Conservation (phyloP, 1,139 yeast species). For the Yamadazyma membranifaciens region DNA sequence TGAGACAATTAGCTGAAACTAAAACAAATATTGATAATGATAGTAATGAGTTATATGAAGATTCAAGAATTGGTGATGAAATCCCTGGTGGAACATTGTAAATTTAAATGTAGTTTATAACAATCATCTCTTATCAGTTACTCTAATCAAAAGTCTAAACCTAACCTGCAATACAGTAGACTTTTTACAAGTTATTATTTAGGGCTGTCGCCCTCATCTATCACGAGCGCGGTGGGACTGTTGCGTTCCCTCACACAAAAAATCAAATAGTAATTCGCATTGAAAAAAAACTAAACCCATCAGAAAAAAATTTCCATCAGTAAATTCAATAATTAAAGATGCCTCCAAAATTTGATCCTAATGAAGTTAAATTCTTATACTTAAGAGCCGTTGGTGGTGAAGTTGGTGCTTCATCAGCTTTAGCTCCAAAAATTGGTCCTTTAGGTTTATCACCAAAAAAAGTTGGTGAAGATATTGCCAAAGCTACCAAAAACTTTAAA, state of each 20-base stretch:
- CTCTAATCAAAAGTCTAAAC: not conserved
- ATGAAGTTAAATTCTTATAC: constrained; percentile 97
- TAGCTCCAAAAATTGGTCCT: constrained; percentile 99
- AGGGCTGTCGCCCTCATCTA: too few species aligned
- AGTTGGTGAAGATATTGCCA: constrained; percentile 99
- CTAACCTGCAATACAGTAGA: too few species aligned
- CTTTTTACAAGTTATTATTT: constrained; percentile 4
- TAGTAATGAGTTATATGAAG: constrained; percentile 35
- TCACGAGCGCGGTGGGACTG: not conserved
- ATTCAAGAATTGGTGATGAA: constrained; percentile 44
- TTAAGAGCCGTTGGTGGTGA: constrained; percentile 99
- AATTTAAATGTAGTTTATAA: not conserved
- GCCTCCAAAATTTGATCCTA: constrained; percentile 99
- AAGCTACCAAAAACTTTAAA: constrained; percentile 98
- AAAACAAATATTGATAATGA: constrained; percentile 28
- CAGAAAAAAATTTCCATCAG: constrained; percentile 16
- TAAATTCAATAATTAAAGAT: constrained; percentile 33
- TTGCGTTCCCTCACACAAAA: not conserved
- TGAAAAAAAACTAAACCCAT: constrained; percentile 4
- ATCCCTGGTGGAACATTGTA: constrained; percentile 57
- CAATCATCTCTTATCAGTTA: not conserved
- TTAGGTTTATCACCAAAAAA: constrained; percentile 99
- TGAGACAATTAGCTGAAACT: constrained; percentile 67
- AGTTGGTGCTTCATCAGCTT: constrained; percentile 99
- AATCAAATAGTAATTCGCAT: not conserved